Evolutionary conservation across 352 stramenopile genomes (phyloP), one percentile per base, ranked within the genome.

Genomic region (Globisporangium okanoganense): DNA sequence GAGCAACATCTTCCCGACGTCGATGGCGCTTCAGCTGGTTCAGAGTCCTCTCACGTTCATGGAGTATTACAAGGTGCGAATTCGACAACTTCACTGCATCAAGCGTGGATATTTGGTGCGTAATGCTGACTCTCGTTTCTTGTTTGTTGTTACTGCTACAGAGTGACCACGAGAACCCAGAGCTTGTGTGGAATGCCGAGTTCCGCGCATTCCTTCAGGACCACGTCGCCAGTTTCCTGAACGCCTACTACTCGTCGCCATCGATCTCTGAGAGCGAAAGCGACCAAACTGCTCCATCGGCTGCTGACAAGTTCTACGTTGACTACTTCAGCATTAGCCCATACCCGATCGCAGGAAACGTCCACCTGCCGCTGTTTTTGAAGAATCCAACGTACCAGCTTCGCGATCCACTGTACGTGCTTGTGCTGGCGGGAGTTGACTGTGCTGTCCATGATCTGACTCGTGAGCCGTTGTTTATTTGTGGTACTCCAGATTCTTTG

Each of bases 331-430:
- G 60, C 24, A 53, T 92, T 6, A 97, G 92, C 50, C 71, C 77
- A 6, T 73, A 88, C 33, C 79, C 89, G 16, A 73, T 85, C 52
- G 73, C 89, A 27, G 91, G 90, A 31, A 93, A 94, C 52, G 85
- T 97, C 18, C 98, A 98, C 61, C 71, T 99, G 24, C 78, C 78
- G 2, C 66, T 98, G 60, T 99, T 92, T 64, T 73, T 99, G 55
- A 94, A 98, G 67, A 86, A 96, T 49, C 94, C 95, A 31, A 97
- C 88, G 8, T 97, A 92, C 69, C 82, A 85, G 40, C 73, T 99
- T 24, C 85, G 90, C 18, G 91, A 99, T 66, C 92, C 95, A 31
- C 78, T 94, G 74, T 93, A 82, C 64, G 73, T 79, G 58, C n/a
- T 6, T n/a, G 6, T 33, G 1, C 13, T 20, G 20, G 14, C 7